Base-by-base conservation (phyloP, 2,329 filamentous ascomycete genomes). In the Hypoxylon rubiginosum region DNA sequence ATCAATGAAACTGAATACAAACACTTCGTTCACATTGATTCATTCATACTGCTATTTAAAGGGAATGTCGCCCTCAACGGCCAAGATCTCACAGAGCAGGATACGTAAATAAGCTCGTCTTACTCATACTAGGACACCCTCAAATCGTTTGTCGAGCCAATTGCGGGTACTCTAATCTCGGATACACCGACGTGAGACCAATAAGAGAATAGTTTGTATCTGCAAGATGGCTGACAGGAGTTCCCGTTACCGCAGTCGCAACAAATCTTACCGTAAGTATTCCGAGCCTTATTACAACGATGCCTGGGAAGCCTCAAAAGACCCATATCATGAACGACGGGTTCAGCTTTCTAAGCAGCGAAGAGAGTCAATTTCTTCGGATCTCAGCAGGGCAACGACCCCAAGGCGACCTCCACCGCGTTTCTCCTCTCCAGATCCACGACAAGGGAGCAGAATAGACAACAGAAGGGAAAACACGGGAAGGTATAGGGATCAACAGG, bases 261-360 rank as follows among this genome's bases (percentile, higher is more conserved):
- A 28, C 17, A 13, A 28, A 26, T 8, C 51, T 9, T 62, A 62
- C 21, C 58, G 34, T 39, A 4, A 11, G 32, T 24, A 24, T 4
- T 24, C 21, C 4, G 32, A 34, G 32, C 13, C 32, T 34, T 34
- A 34, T 9, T 2, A 1, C 32, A 15, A 45, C n/a, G 53, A 36
- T 32, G 28, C 34, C 4, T 73, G 66, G 66, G 5, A 48, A 60
- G 32, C 66, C 32, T 19, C 64, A 21, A 60, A 65, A 13, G 48
- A 67, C 49, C 7, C 17, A 2, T n/a, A 50, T 13, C 71, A 72
- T 52, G 11, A 26, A 6, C 43, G 9, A 1, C 56, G 70, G 41
- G 68, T 71, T n/a, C 11, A n/a, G 34, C 34, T 39, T n/a, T n/a
- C 13, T 4, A 48, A 61, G 28, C 65, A 39, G 17, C 71, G 70